Percentiles rank a stretch among this genome's conserved stretches.
Evolutionary conservation across 2,329 filamentous ascomycete genomes (phyloP).

Genomic region (Penicillium sp.): DNA sequence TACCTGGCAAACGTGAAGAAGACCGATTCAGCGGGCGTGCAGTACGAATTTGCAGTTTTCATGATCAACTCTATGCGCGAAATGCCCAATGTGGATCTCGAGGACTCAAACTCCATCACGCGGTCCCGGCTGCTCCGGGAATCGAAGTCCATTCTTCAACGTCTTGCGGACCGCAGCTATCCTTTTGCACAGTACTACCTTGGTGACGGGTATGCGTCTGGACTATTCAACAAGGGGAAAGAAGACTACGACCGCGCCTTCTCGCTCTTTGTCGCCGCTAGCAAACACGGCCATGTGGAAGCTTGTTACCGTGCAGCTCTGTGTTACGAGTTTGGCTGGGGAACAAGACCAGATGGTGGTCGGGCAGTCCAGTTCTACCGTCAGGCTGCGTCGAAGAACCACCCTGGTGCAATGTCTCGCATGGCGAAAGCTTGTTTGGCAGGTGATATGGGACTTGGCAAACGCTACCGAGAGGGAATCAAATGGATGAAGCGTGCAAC

Average conservation of each 20-base stretch:
- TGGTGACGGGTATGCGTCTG: slow-evolving; percentile 89
- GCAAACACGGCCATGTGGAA: slow-evolving; percentile 96
- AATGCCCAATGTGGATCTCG: slow-evolving; percentile 57
- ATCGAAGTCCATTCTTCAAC: slow-evolving; percentile 85
- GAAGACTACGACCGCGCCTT: slow-evolving; percentile 91
- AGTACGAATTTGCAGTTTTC: slow-evolving; percentile 96
- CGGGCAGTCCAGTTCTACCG: slow-evolving; percentile 95
- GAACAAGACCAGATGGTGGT: slow-evolving; percentile 81
- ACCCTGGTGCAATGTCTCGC: slow-evolving; percentile 91
- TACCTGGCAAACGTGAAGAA: slow-evolving; percentile 97
- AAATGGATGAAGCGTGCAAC: slow-evolving; percentile 96
- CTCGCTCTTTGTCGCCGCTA: slow-evolving; percentile 86
- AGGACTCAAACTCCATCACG: slow-evolving; percentile 46
- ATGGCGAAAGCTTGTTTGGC: slow-evolving; percentile 87
- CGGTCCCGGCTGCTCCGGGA: slow-evolving; percentile 73
- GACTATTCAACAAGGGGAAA: slow-evolving; percentile 92
- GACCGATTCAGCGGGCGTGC: slow-evolving; percentile 83
- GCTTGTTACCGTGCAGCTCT: slow-evolving; percentile 90
- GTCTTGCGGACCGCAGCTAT: slow-evolving; percentile 81
- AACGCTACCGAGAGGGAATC: slow-evolving; percentile 83
- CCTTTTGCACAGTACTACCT: slow-evolving; percentile 98
- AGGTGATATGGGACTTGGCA: slow-evolving; percentile 81
- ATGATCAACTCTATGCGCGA: slow-evolving; percentile 88
- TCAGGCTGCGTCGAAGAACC: slow-evolving; percentile 85
- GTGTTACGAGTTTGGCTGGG: slow-evolving; percentile 99